Evolutionary conservation across 2,329 filamentous ascomycete species (phyloP), one percentile per base, ranked within the genome.

Genomic region (Tolypocladium endophyticum): DNA sequence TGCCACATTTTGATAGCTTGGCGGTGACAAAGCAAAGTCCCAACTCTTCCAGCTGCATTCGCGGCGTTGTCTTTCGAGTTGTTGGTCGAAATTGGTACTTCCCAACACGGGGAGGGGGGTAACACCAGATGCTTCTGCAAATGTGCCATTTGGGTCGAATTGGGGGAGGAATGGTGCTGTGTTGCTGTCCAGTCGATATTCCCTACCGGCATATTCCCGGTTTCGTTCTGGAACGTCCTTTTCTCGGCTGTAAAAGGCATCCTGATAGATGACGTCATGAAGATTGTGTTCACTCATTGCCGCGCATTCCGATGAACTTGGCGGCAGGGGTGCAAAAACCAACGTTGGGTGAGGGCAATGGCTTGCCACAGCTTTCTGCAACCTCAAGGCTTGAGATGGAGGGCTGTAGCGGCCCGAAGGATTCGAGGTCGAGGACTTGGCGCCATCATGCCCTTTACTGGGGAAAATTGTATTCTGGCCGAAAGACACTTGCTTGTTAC

Each of bases 171-270:
- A 96, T 0, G 89, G 90, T 9, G 95, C 70, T 1, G 88, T 89
- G 58, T 82, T 85, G 61, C 92, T 88, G 67, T 86, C 82, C 8
- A 97, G 76, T 60, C 85, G 87, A 70, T 95, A 97, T 66, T 95
- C 89, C 65, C 86, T 86, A 4, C 93, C 93, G 8, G 89, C 93
- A 74, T 96, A 97, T 72, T 96, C 91, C 58, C 90, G 81, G 38
- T 81, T 74, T 58, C 87, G 83, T 45, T 87, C 81, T 16, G 92
- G 92, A 0, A 97, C 88, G 72, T 97, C 94, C 57, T 79, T 81
- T 62, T 95, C 90, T 35, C 89, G 81, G 65, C 92, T 89, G 70
- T 96, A 97, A 68, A 87, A 92, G 0, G 92, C 87, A 69, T 92
- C 87, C 71, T 92, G 89, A 64, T 96, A 95, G 56, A 97, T 81